phyloP scores from a whole-genome alignment of 2,329 filamentous ascomycete species.

The Taxawa tesnikishii region DNA sequence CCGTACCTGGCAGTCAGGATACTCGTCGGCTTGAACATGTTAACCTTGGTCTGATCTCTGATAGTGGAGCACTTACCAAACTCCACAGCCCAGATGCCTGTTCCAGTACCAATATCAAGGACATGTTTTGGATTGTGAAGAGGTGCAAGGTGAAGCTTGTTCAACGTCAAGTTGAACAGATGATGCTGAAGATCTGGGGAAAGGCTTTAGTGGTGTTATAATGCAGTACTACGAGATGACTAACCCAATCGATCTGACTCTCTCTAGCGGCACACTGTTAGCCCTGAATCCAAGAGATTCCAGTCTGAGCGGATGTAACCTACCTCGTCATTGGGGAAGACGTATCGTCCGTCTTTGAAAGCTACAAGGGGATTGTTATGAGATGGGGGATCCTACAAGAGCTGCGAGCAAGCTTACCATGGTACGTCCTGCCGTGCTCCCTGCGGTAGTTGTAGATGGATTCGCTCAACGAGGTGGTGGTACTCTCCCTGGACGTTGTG shows the following conservation, averaged over 20 bases:
- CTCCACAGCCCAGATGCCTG: constrained; percentile 46
- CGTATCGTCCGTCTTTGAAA: constrained; percentile 27
- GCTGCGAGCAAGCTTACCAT: constrained; percentile 16
- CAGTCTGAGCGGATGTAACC: constrained; percentile 6
- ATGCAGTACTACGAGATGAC: neutral
- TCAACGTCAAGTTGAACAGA: constrained; percentile 35
- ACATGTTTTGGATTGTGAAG: constrained; percentile 27
- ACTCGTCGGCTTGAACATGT: constrained; percentile 23
- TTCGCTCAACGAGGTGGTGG: constrained; percentile 20
- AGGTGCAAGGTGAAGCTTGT: constrained; percentile 33
- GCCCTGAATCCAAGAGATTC: neutral
- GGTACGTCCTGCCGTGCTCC: constrained; percentile 25
- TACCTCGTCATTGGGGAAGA: constrained; percentile 28
- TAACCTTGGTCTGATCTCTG: neutral
- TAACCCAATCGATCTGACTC: constrained; percentile 21
- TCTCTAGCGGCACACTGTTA: constrained; percentile 12
- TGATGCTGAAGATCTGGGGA: constrained; percentile 25
- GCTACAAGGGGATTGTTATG: constrained; percentile 12
- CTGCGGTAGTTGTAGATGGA: constrained; percentile 23
- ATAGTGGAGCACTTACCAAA: constrained; percentile 21
- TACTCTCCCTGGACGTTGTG: constrained; percentile 16
- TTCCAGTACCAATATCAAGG: constrained; percentile 41
- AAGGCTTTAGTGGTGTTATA: constrained; percentile 7
- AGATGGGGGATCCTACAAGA: neutral
- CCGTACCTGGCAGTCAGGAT: constrained; percentile 20